A percentile compares a stretch with the other conserved stretches of the same genome.
These are phyloP conservation scores for Tilletia horrida DNA, from an alignment of 1,284 basidiomycete genomes.

Conservation along the genomic window DNA sequence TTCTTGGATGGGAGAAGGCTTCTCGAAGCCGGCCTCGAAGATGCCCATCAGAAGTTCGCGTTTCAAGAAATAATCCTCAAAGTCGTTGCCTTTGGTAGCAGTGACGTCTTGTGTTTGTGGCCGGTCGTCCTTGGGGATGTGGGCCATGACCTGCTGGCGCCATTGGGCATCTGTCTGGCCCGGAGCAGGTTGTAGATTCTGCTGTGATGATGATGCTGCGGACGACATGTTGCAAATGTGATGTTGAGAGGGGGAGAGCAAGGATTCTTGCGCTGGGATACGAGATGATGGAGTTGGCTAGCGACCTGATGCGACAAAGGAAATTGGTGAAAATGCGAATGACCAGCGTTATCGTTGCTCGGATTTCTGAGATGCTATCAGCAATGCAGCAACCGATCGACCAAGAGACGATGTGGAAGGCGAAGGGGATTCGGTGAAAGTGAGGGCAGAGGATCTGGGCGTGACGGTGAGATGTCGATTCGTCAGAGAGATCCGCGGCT, in stretches of 20 bases:
- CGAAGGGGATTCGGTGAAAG: too few species aligned
- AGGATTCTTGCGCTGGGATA: neutral
- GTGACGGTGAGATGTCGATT: too few species aligned
- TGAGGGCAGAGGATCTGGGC: too few species aligned
- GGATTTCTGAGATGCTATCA: too few species aligned
- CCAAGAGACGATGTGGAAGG: too few species aligned
- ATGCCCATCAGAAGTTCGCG: slow-evolving; percentile 55
- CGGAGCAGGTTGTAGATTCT: slow-evolving; percentile 28
- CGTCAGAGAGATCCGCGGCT: too few species aligned
- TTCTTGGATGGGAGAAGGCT: slow-evolving; percentile 96
- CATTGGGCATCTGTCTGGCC: slow-evolving; percentile 42
- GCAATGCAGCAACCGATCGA: too few species aligned
- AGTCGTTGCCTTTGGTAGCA: slow-evolving; percentile 54
- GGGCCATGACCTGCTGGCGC: slow-evolving; percentile 37
- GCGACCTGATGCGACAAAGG: too few species aligned
- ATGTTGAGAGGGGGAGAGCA: neutral
- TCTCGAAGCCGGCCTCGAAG: slow-evolving; percentile 68
- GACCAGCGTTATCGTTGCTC: too few species aligned
- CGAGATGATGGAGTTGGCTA: too few species aligned
- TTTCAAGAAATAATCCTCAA: slow-evolving; percentile 55
- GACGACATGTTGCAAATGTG: neutral
- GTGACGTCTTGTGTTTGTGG: slow-evolving; percentile 55
- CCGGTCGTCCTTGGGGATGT: slow-evolving; percentile 45
- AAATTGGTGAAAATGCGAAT: too few species aligned
- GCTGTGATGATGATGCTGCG: slow-evolving; percentile 13